These are phyloP conservation scores for Mitragyna speciosa DNA, from an alignment of 257 asterid genomes.

Conservation along the genomic window DNA sequence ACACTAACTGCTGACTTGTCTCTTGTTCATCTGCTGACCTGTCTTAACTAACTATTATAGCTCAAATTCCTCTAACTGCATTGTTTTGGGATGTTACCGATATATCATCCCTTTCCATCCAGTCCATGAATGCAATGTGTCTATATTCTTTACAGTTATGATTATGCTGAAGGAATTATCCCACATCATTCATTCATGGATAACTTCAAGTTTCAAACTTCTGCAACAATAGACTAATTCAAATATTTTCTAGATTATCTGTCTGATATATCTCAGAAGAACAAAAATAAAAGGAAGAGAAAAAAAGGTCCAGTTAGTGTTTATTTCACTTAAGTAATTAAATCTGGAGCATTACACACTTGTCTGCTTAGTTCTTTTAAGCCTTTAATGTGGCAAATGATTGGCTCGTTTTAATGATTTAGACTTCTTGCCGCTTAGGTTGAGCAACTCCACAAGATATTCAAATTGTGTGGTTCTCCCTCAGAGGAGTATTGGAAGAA, in stretches of 20 bases:
- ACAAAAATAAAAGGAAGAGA: neutral
- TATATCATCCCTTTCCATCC: neutral
- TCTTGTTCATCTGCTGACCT: no score
- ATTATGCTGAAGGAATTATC: neutral
- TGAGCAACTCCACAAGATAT: constrained; percentile 91
- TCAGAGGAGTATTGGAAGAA: constrained; percentile 85
- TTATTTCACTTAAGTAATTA: neutral
- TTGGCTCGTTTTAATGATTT: constrained; percentile 1
- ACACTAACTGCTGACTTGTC: no score
- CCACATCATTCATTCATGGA: neutral
- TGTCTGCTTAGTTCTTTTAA: neutral
- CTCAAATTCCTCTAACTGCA: no score
- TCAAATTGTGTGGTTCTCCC: constrained; percentile 90
- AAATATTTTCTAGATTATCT: neutral
- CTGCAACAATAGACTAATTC: neutral
- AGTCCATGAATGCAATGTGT: neutral
- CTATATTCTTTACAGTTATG: neutral
- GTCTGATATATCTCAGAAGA: neutral
- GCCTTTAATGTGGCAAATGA: neutral
- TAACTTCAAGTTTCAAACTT: neutral
- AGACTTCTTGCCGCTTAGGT: constrained; percentile 43
- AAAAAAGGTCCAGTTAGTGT: neutral
- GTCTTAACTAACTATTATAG: no score
- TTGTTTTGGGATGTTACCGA: no score
- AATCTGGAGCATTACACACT: neutral